Evolutionary conservation across 345 rosid genomes (phyloP), one percentile per base, ranked within the genome.

Genomic region (Erucastrum elatum): DNA sequence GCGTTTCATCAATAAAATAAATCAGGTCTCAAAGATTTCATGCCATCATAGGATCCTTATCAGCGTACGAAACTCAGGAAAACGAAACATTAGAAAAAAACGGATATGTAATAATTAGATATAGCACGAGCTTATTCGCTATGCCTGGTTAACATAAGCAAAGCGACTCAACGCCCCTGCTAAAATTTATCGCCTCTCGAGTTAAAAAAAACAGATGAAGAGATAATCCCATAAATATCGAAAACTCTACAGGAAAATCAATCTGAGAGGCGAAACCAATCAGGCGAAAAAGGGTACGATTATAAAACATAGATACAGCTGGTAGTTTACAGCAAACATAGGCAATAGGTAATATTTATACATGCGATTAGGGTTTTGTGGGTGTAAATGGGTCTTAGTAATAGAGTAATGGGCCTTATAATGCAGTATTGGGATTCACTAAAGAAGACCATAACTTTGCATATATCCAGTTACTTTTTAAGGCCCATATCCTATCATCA

Each of bases 1-100:
- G 82, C 79, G 44, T 35, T 75, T 75, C 79, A 80, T 80, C 83
- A 80, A 31, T 56, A 67, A 27, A 55, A 8, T 4, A 30, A 75
- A 74, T 74, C 82, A 80, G 82, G 79, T 75, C 82, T 80, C 82
- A 80, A 80, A 80, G 82, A 80, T 75, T 80, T 55, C 39, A 80
- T 75, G 71, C 82, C 82, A 80, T 80, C 82, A 80, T 64, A 1
- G 79, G 82, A 80, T 80, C 72, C 75, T 68, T 37, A 0, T 11
- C 11, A 0, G 6, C 1, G n/a, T 10, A 44, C 0, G 30, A 16
- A 2, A 41, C 6, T 13, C 1, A 11, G 1, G 8, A 49, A 6
- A 10, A 2, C n/a, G 4, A 21, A 25, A 0, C 3, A 58, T 1
- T n/a, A n/a, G 1, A 21, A 3, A 56, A 1, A 10, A 31, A 13